These are phyloP conservation scores for Claviceps cyperi DNA, from an alignment of 2,329 filamentous ascomycete species.

Conservation along the genomic window DNA sequence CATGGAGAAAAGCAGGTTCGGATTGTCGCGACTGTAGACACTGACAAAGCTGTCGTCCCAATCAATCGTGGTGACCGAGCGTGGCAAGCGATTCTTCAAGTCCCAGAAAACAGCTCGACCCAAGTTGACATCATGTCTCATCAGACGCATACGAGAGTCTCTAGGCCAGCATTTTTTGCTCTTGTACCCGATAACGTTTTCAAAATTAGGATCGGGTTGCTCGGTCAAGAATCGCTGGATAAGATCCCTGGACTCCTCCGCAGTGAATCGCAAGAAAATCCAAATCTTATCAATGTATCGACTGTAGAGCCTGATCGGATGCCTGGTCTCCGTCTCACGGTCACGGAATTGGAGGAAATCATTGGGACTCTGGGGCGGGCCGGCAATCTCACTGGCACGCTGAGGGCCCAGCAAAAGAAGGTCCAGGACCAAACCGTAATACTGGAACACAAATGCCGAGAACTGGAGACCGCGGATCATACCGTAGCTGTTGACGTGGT, in stretches of 20 bases:
- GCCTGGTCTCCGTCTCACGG: conserved; percentile 76
- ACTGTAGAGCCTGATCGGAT: conserved; percentile 95
- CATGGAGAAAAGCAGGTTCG: conserved; percentile 95
- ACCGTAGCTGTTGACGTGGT: conserved; percentile 96
- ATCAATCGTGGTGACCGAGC: conserved; percentile 92
- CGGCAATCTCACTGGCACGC: conserved; percentile 94
- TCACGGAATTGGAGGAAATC: conserved; percentile 97
- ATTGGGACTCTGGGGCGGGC: conserved; percentile 83
- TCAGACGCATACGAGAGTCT: conserved; percentile 92
- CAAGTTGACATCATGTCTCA: conserved; percentile 97
- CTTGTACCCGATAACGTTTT: conserved; percentile 97
- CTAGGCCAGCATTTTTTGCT: conserved; percentile 99
- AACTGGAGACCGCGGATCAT: conserved; percentile 97
- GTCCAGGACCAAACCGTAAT: conserved; percentile 92
- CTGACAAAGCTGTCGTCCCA: conserved; percentile 99
- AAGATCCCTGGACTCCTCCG: conserved; percentile 86
- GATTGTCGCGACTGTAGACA: conserved; percentile 95
- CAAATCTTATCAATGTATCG: conserved; percentile 97
- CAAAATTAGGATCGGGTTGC: conserved; percentile 96
- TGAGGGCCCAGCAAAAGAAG: conserved; percentile 82
- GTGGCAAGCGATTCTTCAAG: conserved; percentile 86
- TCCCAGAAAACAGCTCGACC: conserved; percentile 98
- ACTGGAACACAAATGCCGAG: conserved; percentile 97
- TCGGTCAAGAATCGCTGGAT: conserved; percentile 97
- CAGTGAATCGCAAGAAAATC: conserved; percentile 89